Conservation (phyloP, 345 rosid genomes). For the Noccaea caerulescens region DNA sequence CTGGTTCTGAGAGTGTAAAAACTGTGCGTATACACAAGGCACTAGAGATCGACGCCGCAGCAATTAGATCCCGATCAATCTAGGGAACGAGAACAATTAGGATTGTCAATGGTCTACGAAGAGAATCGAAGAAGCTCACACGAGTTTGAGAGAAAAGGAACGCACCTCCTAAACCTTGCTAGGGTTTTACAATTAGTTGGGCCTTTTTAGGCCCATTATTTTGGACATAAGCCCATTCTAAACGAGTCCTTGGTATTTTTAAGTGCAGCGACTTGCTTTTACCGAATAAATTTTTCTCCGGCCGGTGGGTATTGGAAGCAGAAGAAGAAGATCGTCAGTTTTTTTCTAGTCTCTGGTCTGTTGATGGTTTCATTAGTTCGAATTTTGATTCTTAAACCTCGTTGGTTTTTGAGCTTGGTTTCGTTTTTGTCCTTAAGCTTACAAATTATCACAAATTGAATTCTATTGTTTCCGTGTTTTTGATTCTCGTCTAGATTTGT, state of each 20-base stretch:
- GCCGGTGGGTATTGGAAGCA: constrained; percentile 33
- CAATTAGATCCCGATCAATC: not conserved
- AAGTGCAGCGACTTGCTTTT: not conserved
- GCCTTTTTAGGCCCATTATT: constrained; percentile 13
- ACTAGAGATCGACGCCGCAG: not conserved
- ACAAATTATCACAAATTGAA: not conserved
- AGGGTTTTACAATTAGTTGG: constrained; percentile 39
- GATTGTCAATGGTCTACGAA: constrained; percentile 10
- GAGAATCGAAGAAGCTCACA: not conserved
- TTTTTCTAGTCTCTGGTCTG: constrained; percentile 35
- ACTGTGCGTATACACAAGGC: not conserved
- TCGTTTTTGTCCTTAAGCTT: not conserved
- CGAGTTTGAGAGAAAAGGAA: not conserved
- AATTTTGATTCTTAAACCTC: not conserved
- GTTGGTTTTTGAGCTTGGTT: not conserved
- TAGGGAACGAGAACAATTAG: not conserved
- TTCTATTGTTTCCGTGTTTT: constrained; percentile 12
- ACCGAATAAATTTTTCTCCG: constrained; percentile 26
- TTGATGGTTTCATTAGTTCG: not conserved
- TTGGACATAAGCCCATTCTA: constrained; percentile 1
- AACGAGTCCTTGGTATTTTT: constrained; percentile 18
- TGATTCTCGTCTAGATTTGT: constrained; percentile 22
- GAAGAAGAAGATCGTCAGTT: constrained; percentile 30
- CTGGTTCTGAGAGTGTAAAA: not conserved
- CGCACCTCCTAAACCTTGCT: constrained; percentile 23